A percentile compares a stretch with the other conserved stretches of the same genome.
phyloP scores from a whole-genome alignment of 805 yeast species.

The Starmerella ratchasimensis region DNA sequence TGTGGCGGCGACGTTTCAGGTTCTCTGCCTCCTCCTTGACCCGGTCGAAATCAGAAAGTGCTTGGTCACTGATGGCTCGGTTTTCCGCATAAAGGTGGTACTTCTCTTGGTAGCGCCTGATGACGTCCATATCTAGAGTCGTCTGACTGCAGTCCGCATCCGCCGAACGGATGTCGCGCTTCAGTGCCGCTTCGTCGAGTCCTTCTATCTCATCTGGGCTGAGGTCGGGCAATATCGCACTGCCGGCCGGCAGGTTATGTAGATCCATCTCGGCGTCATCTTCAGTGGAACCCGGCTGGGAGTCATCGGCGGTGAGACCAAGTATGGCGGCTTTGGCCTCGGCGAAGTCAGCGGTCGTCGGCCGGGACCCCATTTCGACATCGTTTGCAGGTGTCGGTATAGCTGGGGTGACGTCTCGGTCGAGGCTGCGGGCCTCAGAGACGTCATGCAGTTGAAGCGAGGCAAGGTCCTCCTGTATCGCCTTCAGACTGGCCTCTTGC shows the following conservation, averaged over 20 bases:
- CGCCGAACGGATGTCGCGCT: slow-evolving; percentile 8
- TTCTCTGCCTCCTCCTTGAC: slow-evolving; percentile 50
- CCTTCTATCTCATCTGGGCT: slow-evolving; percentile 18
- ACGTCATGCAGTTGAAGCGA: slow-evolving; percentile 9
- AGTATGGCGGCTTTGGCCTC: neutral
- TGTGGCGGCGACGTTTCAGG: slow-evolving; percentile 56
- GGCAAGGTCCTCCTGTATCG: neutral
- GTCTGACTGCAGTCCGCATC: slow-evolving; percentile 27
- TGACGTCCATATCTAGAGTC: slow-evolving; percentile 55
- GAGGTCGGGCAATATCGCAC: slow-evolving; percentile 15
- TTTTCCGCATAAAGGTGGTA: slow-evolving; percentile 50
- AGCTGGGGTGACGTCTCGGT: too few species aligned
- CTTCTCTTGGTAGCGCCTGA: slow-evolving; percentile 63
- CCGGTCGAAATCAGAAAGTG: slow-evolving; percentile 54
- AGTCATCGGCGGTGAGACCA: neutral
- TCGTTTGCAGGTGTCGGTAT: too few species aligned
- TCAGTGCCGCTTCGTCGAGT: slow-evolving; percentile 14
- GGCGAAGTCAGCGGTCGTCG: neutral
- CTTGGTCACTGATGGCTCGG: slow-evolving; percentile 49
- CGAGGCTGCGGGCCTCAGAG: slow-evolving; percentile 4
- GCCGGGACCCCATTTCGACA: too few species aligned
- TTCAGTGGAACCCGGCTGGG: neutral
- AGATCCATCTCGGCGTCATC: too few species aligned
- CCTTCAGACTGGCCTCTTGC: neutral
- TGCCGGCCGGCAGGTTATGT: slow-evolving; percentile 29